Evolutionary conservation across 2,329 filamentous ascomycete genomes (phyloP), one percentile per base, ranked within the genome.

Genomic region (Amphichorda felina): DNA sequence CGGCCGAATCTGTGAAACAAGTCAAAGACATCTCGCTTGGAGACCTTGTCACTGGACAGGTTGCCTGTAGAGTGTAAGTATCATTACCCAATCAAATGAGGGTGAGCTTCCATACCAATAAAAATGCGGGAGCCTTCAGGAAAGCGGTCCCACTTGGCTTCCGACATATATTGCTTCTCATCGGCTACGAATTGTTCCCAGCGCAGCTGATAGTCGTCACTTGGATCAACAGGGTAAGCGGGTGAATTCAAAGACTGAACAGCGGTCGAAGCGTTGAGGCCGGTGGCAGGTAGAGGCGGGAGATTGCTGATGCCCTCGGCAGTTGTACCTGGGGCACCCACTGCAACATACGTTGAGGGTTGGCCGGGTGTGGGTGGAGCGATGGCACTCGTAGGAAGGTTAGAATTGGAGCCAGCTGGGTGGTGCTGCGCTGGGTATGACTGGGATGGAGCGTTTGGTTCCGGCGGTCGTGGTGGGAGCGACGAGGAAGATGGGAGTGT

Each of bases 1-100:
- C 79, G 80, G 36, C 91, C 91, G 53, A 86, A 88, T 38, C 70
- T 72, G 51, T 87, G 78, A 53, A 98, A 96, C 14, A 89, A 70
- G 51, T 94, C 82, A 59, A 94, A 96, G 8, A 96, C 77, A 57
- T 96, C 88, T 44, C 82, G 76, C 59, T 96, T 96, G 6, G 85
- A 91, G 11, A 94, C 88, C 51, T 88, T 80, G 54, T 96, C 89
- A 36, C 83, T 89, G 2, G 87, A 88, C 9, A 98, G 69, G 53
- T 96, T 98, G 37, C 88, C 87, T 85, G 51, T 37, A 54, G 43
- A 40, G 38, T 62, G 54, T 39, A 9, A 18, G 29, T 13, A 16
- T 9, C n/a, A 3, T 9, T 8, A 15, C 7, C 17, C 8, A 30
- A 17, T 11, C 4, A n/a, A 32, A 42, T 43, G 36, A 40, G 41